Evolutionary conservation across 768 basidiomycete genomes (phyloP), one percentile per base, ranked within the genome.

Genomic region (Kwoniella sp.): DNA sequence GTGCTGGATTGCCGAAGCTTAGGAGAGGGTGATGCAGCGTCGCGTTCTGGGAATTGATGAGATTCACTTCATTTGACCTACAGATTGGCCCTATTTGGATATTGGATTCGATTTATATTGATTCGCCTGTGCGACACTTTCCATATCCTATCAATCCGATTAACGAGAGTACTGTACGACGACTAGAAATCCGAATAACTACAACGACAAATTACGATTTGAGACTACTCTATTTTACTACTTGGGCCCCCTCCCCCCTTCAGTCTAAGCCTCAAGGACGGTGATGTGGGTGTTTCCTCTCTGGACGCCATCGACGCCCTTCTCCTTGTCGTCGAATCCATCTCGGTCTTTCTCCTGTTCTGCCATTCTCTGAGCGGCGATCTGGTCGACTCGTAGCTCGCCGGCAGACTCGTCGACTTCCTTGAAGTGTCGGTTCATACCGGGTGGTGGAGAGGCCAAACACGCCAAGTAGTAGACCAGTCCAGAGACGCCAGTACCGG

Each of bases 401-500:
- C 69, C 77, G 37, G 73, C 61, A n/a, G 69, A 71, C 61, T 81
- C 82, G 67, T 90, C 88, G 8, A 86, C 69, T 77, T 89, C 87
- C 59, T 85, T 75, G 72, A 89, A 89, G 45, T 67, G 78, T 29
- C 76, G 66, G 30, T 81, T 81, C 50, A 81, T 77, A 23, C 87
- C 88, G 11, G 82, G 83, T 2, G 86, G 85, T 2, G 90, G 89
- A 80, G 85, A 90, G 23, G 84, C n/a, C 58, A 79, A 71, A 81
- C 87, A 89, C 51, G 88, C 83, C 47, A 79, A 29, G 73, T 82
- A 85, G 79, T 92, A 93, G 50, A 89, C 75, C 64, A 89, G 55
- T 9, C 85, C 83, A 1, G 90, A 89, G 48, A 88, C 85, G 30
- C 86, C 86, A 69, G 91, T 89, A 29, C 91, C 91, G n/a, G 89